phyloP scores from a whole-genome alignment of 2,329 filamentous ascomycete genomes.

The Gremmenia infestans region DNA sequence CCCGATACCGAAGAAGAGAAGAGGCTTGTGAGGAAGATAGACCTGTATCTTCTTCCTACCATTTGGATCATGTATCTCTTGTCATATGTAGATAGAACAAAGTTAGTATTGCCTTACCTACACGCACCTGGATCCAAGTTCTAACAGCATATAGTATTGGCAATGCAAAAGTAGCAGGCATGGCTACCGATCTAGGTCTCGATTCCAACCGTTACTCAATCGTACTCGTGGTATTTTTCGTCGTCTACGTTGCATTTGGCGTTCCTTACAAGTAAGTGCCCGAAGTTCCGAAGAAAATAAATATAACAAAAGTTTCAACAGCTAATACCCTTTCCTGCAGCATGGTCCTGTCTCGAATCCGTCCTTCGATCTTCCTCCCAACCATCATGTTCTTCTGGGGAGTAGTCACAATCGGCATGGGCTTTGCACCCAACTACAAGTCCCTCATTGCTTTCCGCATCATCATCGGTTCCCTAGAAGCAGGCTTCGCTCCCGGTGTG shows the following conservation, averaged over 20 bases:
- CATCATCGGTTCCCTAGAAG: conserved; percentile 46
- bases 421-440: conserved; percentile 40
- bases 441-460: conserved; percentile 45
- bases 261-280: conserved; percentile 38
- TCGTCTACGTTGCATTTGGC: conserved; percentile 46
- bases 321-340: no score
- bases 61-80: conserved; percentile 51
- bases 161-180: conserved; percentile 49
- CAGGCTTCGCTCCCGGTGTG: conserved; percentile 48
- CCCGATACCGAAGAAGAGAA: conserved; percentile 27
- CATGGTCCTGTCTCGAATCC: conserved; percentile 40
- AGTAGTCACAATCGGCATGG: conserved; percentile 47
- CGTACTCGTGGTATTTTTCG: conserved; percentile 38
- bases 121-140: neutral
- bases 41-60: conserved; percentile 46
- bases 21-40: conserved; percentile 45
- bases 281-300: no score
- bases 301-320: no score
- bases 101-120: conserved; percentile 33
- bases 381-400: conserved; percentile 42
- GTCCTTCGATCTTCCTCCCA: conserved; percentile 42
- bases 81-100: conserved; percentile 48
- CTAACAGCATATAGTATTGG: conserved; percentile 24
- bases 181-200: conserved; percentile 44
- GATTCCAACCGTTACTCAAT: conserved; percentile 4